These are phyloP conservation scores for Zasmidium cellare DNA, from an alignment of 2,329 filamentous ascomycete species.

Conservation along the genomic window DNA sequence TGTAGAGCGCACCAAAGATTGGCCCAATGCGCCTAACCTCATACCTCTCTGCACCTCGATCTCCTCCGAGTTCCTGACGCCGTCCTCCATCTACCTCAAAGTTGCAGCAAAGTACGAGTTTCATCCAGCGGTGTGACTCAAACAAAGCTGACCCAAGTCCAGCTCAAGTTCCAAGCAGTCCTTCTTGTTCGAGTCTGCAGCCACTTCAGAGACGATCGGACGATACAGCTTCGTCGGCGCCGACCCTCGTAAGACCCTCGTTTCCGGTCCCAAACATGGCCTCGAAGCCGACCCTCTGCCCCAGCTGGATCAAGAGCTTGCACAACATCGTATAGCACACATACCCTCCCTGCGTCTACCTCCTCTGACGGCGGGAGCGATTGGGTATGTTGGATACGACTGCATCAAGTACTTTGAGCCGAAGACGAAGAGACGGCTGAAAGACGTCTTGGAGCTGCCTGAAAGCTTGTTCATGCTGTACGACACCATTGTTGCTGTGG, in stretches of 20 bases:
- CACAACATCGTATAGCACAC: conserved; percentile 74
- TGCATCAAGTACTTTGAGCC: conserved; percentile 98
- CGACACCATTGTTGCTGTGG: conserved; percentile 90
- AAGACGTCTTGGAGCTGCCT: conserved; percentile 84
- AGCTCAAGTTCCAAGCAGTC: conserved; percentile 72
- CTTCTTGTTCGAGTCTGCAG: conserved; percentile 94
- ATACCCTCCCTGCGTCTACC: conserved; percentile 82
- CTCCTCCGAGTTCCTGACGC: conserved; percentile 88
- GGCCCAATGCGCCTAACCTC: conserved; percentile 68
- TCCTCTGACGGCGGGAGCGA: conserved; percentile 84
- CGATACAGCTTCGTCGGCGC: conserved; percentile 94
- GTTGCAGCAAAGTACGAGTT: conserved; percentile 66
- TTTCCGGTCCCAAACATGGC: conserved; percentile 85
- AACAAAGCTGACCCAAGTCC: conserved; percentile 7
- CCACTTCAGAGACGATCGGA: conserved; percentile 85
- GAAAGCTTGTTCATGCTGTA: conserved; percentile 97
- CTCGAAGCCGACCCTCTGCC: conserved; percentile 81
- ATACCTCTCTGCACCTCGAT: conserved; percentile 82
- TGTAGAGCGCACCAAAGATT: conserved; percentile 51
- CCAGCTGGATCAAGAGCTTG: conserved; percentile 76
- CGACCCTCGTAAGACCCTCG: conserved; percentile 74
- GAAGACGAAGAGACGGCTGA: conserved; percentile 79
- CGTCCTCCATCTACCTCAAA: conserved; percentile 93
- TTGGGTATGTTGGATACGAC: conserved; percentile 97
- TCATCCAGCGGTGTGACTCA: too few species aligned